Evolutionary conservation across 345 rosid genomes (phyloP).

Genomic region (Rubroshorea leprosula): DNA sequence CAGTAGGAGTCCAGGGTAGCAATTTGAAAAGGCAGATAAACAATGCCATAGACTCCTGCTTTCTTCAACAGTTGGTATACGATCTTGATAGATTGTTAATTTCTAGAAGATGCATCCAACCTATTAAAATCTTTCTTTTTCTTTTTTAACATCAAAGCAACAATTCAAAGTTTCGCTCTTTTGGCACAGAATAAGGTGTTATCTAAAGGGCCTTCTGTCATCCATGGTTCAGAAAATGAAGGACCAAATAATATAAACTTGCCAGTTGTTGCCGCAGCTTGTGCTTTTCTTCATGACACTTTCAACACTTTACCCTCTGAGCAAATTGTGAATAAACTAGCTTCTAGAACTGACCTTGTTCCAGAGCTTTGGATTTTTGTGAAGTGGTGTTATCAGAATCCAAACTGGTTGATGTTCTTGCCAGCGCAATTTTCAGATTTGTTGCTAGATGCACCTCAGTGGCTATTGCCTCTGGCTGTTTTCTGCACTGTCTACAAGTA

Average conservation of each 20-base stretch:
- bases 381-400: slow-evolving; percentile 81
- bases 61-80: slow-evolving; percentile 88
- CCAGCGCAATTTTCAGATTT: slow-evolving; percentile 51
- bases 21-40: slow-evolving; percentile 66
- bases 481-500: slow-evolving; percentile 98
- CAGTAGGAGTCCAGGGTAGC: slow-evolving; percentile 42
- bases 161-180: slow-evolving; percentile 13
- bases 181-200: slow-evolving; percentile 67
- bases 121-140: slow-evolving; percentile 11
- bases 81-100: slow-evolving; percentile 18
- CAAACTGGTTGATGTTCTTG: slow-evolving; percentile 73
- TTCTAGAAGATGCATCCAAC: slow-evolving; percentile 14
- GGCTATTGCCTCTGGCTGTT: slow-evolving; percentile 90
- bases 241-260: slow-evolving; percentile 54
- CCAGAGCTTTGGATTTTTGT: slow-evolving; percentile 85
- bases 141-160: slow-evolving; percentile 4
- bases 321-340: slow-evolving; percentile 76
- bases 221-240: slow-evolving; percentile 33
- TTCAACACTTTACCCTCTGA: slow-evolving; percentile 77
- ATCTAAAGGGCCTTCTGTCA: slow-evolving; percentile 45
- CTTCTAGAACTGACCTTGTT: slow-evolving; percentile 92
- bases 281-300: slow-evolving; percentile 83
- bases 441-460: slow-evolving; percentile 82
- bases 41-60: slow-evolving; percentile 72
- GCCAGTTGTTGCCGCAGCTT: slow-evolving; percentile 80